These are phyloP conservation scores for Nakazawaea anatomiae DNA, from an alignment of 805 yeast species.

Conservation along the genomic window DNA sequence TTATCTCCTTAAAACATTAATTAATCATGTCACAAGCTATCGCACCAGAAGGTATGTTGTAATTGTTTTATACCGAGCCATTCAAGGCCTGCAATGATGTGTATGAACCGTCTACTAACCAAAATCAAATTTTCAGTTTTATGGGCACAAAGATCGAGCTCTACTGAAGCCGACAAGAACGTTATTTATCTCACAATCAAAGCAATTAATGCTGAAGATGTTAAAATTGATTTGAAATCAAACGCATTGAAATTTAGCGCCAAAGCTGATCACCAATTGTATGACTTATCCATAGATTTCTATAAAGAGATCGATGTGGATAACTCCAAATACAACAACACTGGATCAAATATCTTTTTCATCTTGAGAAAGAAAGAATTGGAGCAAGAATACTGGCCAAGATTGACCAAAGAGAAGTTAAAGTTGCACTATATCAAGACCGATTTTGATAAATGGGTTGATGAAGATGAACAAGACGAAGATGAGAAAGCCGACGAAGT, in stretches of 20 bases:
- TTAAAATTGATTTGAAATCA: conserved; percentile 56
- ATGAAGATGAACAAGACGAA: conserved; percentile 95
- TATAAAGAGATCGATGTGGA: conserved; percentile 69
- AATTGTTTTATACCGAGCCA: not conserved
- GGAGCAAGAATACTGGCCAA: conserved; percentile 87
- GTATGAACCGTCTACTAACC: not conserved
- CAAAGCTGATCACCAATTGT: conserved; percentile 43
- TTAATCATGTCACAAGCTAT: conserved; percentile 2
- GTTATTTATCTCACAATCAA: conserved; percentile 67
- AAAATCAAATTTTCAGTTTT: conserved; percentile 42
- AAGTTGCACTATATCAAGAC: conserved; percentile 81
- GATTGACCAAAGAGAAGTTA: conserved; percentile 81
- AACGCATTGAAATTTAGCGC: conserved; percentile 47
- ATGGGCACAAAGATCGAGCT: conserved; percentile 97
- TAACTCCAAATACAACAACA: conserved; percentile 48
- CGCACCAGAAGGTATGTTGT: conserved; percentile 4
- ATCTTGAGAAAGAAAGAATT: conserved; percentile 64
- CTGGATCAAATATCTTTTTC: conserved; percentile 60
- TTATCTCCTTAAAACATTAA: not conserved
- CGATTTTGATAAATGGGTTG: conserved; percentile 97
- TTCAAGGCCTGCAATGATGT: not conserved
- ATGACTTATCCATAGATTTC: conserved; percentile 67
- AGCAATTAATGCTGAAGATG: conserved; percentile 61
- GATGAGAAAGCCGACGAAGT: conserved; percentile 38
- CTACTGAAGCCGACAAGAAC: conserved; percentile 67